Base-by-base conservation (phyloP, 23 red algal genomes). In the Chondrus crispus region DNA sequence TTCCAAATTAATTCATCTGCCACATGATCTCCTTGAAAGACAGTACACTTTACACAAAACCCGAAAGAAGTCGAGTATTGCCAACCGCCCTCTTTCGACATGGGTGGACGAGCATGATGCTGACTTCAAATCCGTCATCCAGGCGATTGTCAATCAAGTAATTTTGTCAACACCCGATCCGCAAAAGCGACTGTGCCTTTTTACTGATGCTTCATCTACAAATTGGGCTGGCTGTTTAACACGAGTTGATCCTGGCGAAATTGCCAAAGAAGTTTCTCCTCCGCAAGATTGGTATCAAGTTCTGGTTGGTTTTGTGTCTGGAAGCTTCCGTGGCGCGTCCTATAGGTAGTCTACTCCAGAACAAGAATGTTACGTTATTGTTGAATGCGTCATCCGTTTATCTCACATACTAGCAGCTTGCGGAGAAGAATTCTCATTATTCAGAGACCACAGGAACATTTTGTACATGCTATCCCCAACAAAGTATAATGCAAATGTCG, bases 41-140 rank as follows among this genome's bases (percentile, higher is more conserved):
- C 26, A 62, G 7, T 45, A 9, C 46, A 80, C 8, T 28, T 53
- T 4, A 16, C 58, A 64, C 4, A 82, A 55, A 20, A 63, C 81
- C 4, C 81, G 81, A 9, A 62, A 85, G 81, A 85, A 85, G 37
- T 32, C 48, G 26, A 30, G 81, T 2, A 36, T 85, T 2, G n/a
- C 22, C 38, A 85, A 85, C 30, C 81, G 81, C 52, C 50, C 81
- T 60, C 16, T 85, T 36, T 85, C 81, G 24, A 22, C 46, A 30
- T 85, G 81, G 50, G 50, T 36, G n/a, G 81, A 85, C 6, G 60
- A 41, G 52, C 81, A 85, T 36, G 20, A 63, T n/a, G 7, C 13
- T 85, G 81, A 14, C 22, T 85, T 85, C 81, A 37, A 6, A 85
- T 30, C 16, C 81, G 51, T 63, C 5, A 63, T 85, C 37, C 3